Conservation (phyloP, 73 alveolate species). For the Paramecium pentaurelia region DNA sequence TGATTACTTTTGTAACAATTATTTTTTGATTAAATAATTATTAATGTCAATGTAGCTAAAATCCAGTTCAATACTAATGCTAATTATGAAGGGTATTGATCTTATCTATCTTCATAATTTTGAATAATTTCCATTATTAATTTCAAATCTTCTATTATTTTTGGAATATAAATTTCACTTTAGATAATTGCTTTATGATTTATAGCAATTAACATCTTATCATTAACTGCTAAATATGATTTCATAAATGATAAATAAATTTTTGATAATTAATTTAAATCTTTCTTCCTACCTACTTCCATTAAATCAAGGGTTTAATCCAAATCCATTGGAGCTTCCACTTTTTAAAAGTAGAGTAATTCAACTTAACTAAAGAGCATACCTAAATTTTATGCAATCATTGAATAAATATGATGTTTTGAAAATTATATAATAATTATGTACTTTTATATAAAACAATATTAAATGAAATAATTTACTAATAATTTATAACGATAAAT, state of each 20-base stretch:
- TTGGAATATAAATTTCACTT: background rate
- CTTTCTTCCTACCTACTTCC: conserved; percentile 30
- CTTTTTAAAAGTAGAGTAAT: background rate
- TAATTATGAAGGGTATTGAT: background rate
- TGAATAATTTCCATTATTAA: background rate
- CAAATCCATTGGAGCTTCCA: background rate
- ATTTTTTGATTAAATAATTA: background rate
- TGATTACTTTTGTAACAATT: background rate
- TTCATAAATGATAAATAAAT: background rate
- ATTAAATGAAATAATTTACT: too few relatives aligned
- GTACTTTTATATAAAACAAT: too few relatives aligned
- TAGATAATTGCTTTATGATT: background rate
- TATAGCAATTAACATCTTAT: background rate
- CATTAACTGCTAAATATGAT: background rate
- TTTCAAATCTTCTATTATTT: conserved; percentile 5
- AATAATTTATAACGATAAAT: background rate
- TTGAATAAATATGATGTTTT: background rate
- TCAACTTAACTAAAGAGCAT: conserved; percentile 16
- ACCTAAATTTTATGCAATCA: background rate
- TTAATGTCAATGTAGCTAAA: background rate
- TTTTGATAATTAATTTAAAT: background rate
- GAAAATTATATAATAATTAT: background rate
- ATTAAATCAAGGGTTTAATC: background rate
- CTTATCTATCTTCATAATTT: conserved; percentile 19
- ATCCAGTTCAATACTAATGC: background rate